Evolutionary conservation across 495 filamentous ascomycete genomes (phyloP), one percentile per base, ranked within the genome.

Genomic region (Hypoxylon fuscum): DNA sequence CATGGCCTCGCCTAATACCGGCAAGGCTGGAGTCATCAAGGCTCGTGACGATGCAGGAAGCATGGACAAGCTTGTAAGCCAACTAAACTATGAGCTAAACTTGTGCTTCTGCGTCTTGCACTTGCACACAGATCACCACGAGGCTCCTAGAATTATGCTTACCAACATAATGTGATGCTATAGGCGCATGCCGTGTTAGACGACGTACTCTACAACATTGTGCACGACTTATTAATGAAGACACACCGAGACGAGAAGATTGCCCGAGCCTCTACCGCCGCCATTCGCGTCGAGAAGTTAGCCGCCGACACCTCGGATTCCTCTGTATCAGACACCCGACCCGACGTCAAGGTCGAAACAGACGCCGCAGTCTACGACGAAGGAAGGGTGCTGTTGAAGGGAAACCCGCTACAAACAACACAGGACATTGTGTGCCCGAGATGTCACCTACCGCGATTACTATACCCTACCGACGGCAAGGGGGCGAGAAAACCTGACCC

Each of bases 161-260:
- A 70, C 63, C 48, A n/a, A n/a, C n/a, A n/a, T n/a, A n/a, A 23
- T 52, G 48, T 42, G n/a, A 48, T 48, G 8, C 25, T 45, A 40
- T 59, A 85, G 83, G 70, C 79, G 42, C 76, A 82, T 60, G 72
- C 77, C 11, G 82, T 90, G 21, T 72, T 90, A 44, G 87, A 91
- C 57, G 87, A 88, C 65, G 75, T 87, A 14, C 77, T 90, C 60
- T 87, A 89, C 74, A 90, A 90, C 68, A 86, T 90, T 58, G 81
- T 91, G 32, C 86, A 89, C 65, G 88, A 90, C 49, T 76, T 90
- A 43, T 76, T 90, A 50, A 79, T 89, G 57, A 86, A 90, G 63
- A 85, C 84, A 23, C 88, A 91, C 70, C 87, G 88, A 35, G 85
- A 90, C 66, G 88, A 91, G 73, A 90, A 90, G 72, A 83, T 86